Evolutionary conservation across 345 rosid species (phyloP), one percentile per base, ranked within the genome.

Genomic region (Eucalyptus regnans): DNA sequence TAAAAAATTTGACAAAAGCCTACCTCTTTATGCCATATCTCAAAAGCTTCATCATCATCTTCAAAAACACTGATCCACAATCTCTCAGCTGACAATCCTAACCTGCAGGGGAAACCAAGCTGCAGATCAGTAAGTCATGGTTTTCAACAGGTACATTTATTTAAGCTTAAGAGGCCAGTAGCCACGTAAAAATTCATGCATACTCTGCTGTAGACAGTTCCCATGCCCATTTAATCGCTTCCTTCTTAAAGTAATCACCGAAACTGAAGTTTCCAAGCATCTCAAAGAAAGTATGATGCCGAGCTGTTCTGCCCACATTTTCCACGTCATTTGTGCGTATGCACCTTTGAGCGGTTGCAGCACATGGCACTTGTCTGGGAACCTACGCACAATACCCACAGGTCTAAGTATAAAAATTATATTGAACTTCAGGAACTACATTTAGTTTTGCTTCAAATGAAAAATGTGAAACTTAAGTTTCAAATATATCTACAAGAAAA

Each of bases 211-310:
- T 96, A 60, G 99, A 97, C 86, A 97, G 95, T 94, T 97, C 99
- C 99, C 99, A 97, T 41, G 99, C 99, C 98, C 99, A 96, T 89
- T 87, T 92, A 79, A 97, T 96, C 31, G 99, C 99, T 87, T 97
- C 99, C 90, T 91, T 95, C 94, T 96, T 97, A 91, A 97, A 96
- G 92, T 97, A 97, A 92, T 97, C 99, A 80, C 99, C 99, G 50
- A 97, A 96, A 89, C 98, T 96, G 91, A 97, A 97, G 92, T 97
- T 97, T 86, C 99, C 98, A 33, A 97, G 97, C 99, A 97, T 97
- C 94, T 96, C 99, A 92, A 97, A 97, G 91, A 97, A 96, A 18
- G 99, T 96, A 62, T 97, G 99, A 86, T 97, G 99, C 52, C 99
- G 93, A 23, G 99, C 88, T 56, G 99, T 97, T 91, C 89, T 93